Base-by-base conservation (phyloP, 768 basidiomycete genomes). In the Leccinum truebloodii region DNA sequence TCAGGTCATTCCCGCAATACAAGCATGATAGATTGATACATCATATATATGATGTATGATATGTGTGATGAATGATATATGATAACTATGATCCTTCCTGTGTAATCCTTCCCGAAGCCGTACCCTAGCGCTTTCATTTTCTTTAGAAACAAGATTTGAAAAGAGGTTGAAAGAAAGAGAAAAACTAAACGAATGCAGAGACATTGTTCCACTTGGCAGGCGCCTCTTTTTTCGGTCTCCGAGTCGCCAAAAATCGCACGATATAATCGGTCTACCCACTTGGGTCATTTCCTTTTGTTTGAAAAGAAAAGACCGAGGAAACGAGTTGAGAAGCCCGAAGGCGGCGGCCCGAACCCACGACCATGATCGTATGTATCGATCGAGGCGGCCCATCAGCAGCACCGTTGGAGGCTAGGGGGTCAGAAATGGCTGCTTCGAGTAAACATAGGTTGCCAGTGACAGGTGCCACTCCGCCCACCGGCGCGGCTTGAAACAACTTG, bases 221-320 rank as follows among this genome's bases (percentile, higher is more conserved):
- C 50, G 12, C 13, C n/a, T 32, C 32, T 13, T 54, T 22, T 55
- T 41, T 56, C 30, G 37, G 41, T 54, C 30, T 39, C 20, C 44
- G 44, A 20, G 44, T 46, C n/a, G 3, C 18, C 18, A 54, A 39
- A 54, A 58, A 10, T 63, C 63, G 20, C 57, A 54, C 64, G 64
- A 65, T 57, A 37, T 37, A 35, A 61, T 49, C 64, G 64, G 64
- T 55, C 48, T 57, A 6, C 32, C 59, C 6, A 4, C 10, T 35
- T 60, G 44, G 48, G 10, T 30, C 13, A 4, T 46, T 12, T 20
- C 3, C 2, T 46, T 46, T 20, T 4, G 18, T 18, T 39, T 9
- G 12, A 20, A 52, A 18, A 24, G 48, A 20, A 50, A 28, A 49
- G 52, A 34, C 52, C 30, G 52, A 52, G 52, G 32, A 13, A 16